Evolutionary conservation across 1,284 basidiomycete species (phyloP), one percentile per base, ranked within the genome.

Genomic region (Ustilago loliicola): DNA sequence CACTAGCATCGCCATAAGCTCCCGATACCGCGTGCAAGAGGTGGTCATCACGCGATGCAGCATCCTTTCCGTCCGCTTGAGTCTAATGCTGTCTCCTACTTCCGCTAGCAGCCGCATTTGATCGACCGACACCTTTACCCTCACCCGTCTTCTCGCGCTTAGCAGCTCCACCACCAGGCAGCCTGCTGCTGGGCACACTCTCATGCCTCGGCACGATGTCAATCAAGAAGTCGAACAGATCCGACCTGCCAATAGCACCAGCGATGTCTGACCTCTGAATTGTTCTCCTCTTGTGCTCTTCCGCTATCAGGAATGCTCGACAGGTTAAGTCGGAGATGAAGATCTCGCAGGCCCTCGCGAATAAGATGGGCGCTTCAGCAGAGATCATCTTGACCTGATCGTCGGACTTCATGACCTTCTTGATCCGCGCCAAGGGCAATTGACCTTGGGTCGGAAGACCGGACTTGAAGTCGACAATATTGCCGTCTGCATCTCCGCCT

Each of bases 371-470:
- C 32, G 84, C 85, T 53, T 86, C 85, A 9, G 85, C 83, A 1
- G 85, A 85, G 51, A 86, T 85, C 83, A 85, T 85, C 81, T 84
- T 85, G 64, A 86, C 83, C 51, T 85, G 80, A 40, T 84, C 83
- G 62, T 86, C 83, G 25, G 79, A 80, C 71, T 86, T 86, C 84
- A 86, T 85, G 50, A 85, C 85, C 56, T 85, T 85, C 51, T 86
- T 86, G 66, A 86, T 85, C 13, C 85, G 72, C 1, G 85, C 85
- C n/a, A 86, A 67, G 0, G 85, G 85, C 2, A 86, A 67, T 21
- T 84, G 83, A n/a, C 83, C 80, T 30, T 77, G 69, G 0, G 72
- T 82, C 13, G 80, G 77, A 40, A 77, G 64, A 2, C 79, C 80
- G 11, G 67, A 80, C 32, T 81, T 80, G 66, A 83, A 83, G 68